These are phyloP conservation scores for Aaosphaeria arxii DNA, from an alignment of 2,329 filamentous ascomycete species.

Conservation along the genomic window DNA sequence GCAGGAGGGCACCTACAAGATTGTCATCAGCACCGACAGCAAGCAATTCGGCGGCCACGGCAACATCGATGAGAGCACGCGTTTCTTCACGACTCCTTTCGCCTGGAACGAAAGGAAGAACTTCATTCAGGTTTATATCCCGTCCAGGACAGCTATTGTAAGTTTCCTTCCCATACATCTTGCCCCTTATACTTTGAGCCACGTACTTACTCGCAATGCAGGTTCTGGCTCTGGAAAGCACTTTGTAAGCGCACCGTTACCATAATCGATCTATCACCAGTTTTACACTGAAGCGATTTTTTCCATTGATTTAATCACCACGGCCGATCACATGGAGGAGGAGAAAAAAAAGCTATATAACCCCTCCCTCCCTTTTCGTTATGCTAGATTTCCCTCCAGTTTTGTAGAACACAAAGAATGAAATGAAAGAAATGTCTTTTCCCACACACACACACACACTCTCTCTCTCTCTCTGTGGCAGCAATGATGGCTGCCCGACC, in stretches of 20 bases:
- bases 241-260: constrained; percentile 13
- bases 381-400: too few species aligned
- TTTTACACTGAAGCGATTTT: too few species aligned
- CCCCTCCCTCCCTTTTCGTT: too few species aligned
- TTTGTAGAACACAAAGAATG: too few species aligned
- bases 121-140: constrained; percentile 89
- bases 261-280: too few species aligned
- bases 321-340: too few species aligned
- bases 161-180: constrained; percentile 25
- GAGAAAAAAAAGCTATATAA: too few species aligned
- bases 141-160: constrained; percentile 78
- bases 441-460: too few species aligned
- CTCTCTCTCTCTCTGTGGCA: too few species aligned
- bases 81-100: constrained; percentile 90
- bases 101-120: constrained; percentile 88
- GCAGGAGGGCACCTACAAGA: constrained; percentile 76
- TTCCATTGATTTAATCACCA: too few species aligned
- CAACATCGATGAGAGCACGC: constrained; percentile 72
- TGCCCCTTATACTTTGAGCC: neutral
- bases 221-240: constrained; percentile 26
- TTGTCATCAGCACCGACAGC: constrained; percentile 80
- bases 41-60: constrained; percentile 75
- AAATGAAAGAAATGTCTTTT: too few species aligned
- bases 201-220: constrained; percentile 1
- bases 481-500: too few species aligned